Conservation (phyloP, 106 monocot species). For the Cymbidium sinense region DNA sequence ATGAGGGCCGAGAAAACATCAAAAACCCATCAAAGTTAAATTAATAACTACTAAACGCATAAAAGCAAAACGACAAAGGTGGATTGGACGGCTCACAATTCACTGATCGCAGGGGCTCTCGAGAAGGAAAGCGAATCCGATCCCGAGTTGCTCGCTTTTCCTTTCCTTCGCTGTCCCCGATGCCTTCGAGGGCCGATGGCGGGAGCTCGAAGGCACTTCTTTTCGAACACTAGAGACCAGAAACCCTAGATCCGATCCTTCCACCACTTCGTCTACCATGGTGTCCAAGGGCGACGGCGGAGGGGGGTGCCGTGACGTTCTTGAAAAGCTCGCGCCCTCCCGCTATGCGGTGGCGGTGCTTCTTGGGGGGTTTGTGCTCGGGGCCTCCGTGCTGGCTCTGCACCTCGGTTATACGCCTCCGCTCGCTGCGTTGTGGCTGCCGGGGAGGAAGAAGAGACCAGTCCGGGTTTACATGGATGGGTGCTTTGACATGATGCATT, state of each 20-base stretch:
- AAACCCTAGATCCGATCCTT: neutral
- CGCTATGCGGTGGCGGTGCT: slow-evolving; percentile 28
- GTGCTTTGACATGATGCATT: slow-evolving; percentile 99
- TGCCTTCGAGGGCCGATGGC: slow-evolving; percentile 4
- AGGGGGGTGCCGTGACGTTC: neutral
- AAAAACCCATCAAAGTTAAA: too few species aligned
- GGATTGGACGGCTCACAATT: neutral
- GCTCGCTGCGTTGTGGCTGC: neutral
- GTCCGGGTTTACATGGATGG: slow-evolving; percentile 96
- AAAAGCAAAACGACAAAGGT: too few species aligned
- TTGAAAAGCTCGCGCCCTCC: slow-evolving; percentile 17
- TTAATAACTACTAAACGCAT: too few species aligned
- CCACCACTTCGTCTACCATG: slow-evolving; percentile 5
- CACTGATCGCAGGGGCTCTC: neutral
- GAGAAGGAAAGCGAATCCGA: neutral
- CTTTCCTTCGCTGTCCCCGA: neutral
- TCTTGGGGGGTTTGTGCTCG: slow-evolving; percentile 44
- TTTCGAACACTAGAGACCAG: neutral
- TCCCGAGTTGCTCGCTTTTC: neutral
- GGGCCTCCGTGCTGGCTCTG: slow-evolving; percentile 22
- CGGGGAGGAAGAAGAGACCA: slow-evolving; percentile 39
- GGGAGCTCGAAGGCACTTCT: slow-evolving; percentile 7
- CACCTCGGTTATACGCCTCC: slow-evolving; percentile 11
- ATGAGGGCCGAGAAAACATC: too few species aligned
- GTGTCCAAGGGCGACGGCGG: slow-evolving; percentile 4